Evolutionary conservation across 2,329 filamentous ascomycete genomes (phyloP), one percentile per base, ranked within the genome.

Genomic region (Metarhizium rileyi): DNA sequence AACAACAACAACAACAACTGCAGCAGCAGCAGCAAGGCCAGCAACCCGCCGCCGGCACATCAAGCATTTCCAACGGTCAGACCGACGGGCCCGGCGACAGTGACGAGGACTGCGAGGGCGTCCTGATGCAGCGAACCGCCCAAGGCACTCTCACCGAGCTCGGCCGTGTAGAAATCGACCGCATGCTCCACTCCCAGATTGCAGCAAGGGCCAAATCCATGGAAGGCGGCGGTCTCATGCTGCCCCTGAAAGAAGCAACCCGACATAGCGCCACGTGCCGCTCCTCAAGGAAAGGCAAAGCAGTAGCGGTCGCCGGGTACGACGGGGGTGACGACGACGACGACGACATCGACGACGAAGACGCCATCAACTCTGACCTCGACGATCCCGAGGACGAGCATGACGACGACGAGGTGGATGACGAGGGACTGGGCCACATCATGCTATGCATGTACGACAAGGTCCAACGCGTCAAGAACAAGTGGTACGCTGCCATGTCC

Each of bases 391-490:
- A 97, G 54, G 93, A 97, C 53, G 83, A 88, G 10, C 70, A 81
- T 18, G 84, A 87, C 27, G 89, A 93, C 23, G 87, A 91, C 23
- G 88, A 93, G 30, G 90, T 93, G 46, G 87, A 90, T 14, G 89
- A 94, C 52, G 90, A 95, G 41, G 80, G 83, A 33, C 80, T 86
- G 56, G 84, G 85, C 1, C 87, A 95, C 59, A 90, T 94, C 64
- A 97, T 98, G 87, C 83, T 98, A 38, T 98, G 93, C 74, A 96
- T 95, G 65, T 98, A 98, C 66, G 93, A 98, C 74, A 98, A 98
- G 74, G 93, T 98, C 9, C 91, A 97, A 70, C 80, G 93, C 44
- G 93, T 97, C 61, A 98, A 98, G 83, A 98, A 97, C 73, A 98
- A 93, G 80, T 93, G 87, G 87, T 83, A 66, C 47, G 76, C 51